These are phyloP conservation scores for Cryptosporidium sp. DNA, from an alignment of 169 alveolate genomes.

Conservation along the genomic window DNA sequence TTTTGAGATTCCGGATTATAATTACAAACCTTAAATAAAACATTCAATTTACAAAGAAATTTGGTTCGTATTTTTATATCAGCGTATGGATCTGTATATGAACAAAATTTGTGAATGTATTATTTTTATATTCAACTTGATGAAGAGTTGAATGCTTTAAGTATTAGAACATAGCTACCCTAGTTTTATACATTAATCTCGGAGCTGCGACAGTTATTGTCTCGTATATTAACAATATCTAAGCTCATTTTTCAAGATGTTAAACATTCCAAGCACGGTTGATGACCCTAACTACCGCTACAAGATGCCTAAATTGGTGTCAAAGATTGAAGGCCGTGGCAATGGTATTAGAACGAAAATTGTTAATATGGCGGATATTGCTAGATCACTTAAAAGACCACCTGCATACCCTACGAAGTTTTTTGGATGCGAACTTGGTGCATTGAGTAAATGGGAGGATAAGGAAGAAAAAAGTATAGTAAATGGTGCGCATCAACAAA, in stretches of 20 bases:
- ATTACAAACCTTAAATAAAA: neutral
- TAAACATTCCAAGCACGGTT: slow-evolving; percentile 94
- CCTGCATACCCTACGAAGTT: slow-evolving; percentile 94
- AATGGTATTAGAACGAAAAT: slow-evolving; percentile 98
- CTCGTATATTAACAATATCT: slow-evolving; percentile 4
- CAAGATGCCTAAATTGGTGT: slow-evolving; percentile 95
- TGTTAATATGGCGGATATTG: slow-evolving; percentile 96
- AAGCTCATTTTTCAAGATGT: slow-evolving; percentile 55
- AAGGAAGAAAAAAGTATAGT: slow-evolving; percentile 94
- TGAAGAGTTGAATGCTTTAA: slow-evolving; percentile 38
- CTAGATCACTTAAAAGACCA: slow-evolving; percentile 92
- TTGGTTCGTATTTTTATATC: neutral
- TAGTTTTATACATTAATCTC: neutral
- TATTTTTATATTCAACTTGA: slow-evolving; percentile 30
- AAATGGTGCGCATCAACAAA: slow-evolving; percentile 94
- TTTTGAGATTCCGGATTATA: slow-evolving; percentile 1
- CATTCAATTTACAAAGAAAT: neutral
- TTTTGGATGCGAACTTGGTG: slow-evolving; percentile 95
- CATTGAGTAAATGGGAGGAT: slow-evolving; percentile 94
- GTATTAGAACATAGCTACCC: slow-evolving; percentile 19
- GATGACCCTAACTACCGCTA: slow-evolving; percentile 96
- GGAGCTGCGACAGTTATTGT: neutral
- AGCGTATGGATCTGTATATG: slow-evolving; percentile 59
- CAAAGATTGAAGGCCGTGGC: slow-evolving; percentile 95
- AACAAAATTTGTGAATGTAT: slow-evolving; percentile 26